phyloP scores from a whole-genome alignment of 371 early-diverging fungal genomes.

The Actinomucor elegans region DNA sequence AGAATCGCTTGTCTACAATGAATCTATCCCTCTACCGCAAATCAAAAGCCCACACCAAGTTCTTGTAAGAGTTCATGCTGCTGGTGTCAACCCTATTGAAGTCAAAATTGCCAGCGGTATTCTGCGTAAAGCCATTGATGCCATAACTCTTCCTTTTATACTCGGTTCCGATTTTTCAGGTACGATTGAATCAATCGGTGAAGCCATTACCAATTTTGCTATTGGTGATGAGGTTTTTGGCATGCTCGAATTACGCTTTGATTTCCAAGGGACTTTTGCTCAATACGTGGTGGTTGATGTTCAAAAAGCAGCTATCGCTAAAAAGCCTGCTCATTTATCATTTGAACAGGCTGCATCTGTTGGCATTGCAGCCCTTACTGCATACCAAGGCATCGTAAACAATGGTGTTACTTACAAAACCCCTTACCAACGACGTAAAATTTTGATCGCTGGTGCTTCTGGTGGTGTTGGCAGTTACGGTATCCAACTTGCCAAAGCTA shows the following conservation, averaged over 20 bases:
- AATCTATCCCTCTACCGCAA: conserved; percentile 22
- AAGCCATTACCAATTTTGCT: conserved; percentile 33
- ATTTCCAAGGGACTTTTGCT: conserved; percentile 44
- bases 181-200: conserved; percentile 36
- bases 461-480: conserved; percentile 64
- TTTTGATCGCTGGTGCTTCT: conserved; percentile 57
- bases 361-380: conserved; percentile 39
- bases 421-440: neutral
- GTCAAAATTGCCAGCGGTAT: conserved; percentile 46
- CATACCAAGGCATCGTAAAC: conserved; percentile 34
- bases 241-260: conserved; percentile 12
- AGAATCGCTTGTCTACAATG: conserved; percentile 30
- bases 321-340: conserved; percentile 46
- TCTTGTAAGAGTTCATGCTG: conserved; percentile 56
- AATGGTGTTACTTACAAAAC: conserved; percentile 6
- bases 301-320: conserved; percentile 31
- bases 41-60: conserved; percentile 35
- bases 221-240: conserved; percentile 60
- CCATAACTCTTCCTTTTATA: conserved; percentile 21
- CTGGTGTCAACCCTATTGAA: conserved; percentile 68
- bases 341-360: conserved; percentile 52
- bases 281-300: conserved; percentile 36
- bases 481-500: conserved; percentile 63
- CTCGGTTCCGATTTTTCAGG: conserved; percentile 55
- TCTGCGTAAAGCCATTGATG: neutral